phyloP scores from a whole-genome alignment of 2,329 filamentous ascomycete genomes.

The Beauveria rudraprayagi region DNA sequence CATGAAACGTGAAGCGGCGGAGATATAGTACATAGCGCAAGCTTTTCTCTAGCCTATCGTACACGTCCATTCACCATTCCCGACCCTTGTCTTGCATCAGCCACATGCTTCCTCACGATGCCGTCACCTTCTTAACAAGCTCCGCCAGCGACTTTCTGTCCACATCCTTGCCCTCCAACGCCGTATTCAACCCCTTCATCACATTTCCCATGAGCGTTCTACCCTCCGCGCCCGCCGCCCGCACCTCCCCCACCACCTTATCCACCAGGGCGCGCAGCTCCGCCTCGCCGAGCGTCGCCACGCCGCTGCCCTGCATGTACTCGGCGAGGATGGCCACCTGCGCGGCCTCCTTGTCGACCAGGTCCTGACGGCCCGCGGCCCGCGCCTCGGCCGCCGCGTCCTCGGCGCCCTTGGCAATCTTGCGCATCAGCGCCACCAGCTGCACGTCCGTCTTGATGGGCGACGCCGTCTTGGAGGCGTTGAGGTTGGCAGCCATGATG shows the following conservation, averaged over 20 bases:
- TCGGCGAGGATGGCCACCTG: conserved; percentile 59
- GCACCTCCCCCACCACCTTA: conserved; percentile 42
- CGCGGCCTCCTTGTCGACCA: conserved; percentile 60
- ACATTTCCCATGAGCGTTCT: conserved; percentile 50
- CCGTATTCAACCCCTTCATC: conserved; percentile 51
- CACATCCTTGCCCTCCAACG: conserved; percentile 55
- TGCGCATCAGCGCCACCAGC: conserved; percentile 59
- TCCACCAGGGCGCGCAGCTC: conserved; percentile 49
- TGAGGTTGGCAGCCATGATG: conserved; percentile 62
- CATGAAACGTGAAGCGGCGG: not conserved
- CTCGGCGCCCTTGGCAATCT: conserved; percentile 44
- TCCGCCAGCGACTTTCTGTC: conserved; percentile 53
- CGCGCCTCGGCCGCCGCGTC: conserved; percentile 10
- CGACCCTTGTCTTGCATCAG: too few relatives aligned
- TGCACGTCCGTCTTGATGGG: conserved; percentile 66
- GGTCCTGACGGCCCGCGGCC: conserved; percentile 54
- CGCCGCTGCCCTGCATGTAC: conserved; percentile 51
- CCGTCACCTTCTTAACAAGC: conserved; percentile 46
- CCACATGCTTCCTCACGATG: conserved; percentile 12
- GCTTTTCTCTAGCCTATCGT: not conserved
- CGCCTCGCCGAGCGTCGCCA: conserved; percentile 49
- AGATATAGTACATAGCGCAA: not conserved
- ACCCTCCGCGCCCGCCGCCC: conserved; percentile 33
- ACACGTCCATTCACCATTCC: not conserved
- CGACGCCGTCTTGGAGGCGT: conserved; percentile 62